These are phyloP conservation scores for Paramecium octaurelia DNA, from an alignment of 73 alveolate genomes.

Conservation along the genomic window DNA sequence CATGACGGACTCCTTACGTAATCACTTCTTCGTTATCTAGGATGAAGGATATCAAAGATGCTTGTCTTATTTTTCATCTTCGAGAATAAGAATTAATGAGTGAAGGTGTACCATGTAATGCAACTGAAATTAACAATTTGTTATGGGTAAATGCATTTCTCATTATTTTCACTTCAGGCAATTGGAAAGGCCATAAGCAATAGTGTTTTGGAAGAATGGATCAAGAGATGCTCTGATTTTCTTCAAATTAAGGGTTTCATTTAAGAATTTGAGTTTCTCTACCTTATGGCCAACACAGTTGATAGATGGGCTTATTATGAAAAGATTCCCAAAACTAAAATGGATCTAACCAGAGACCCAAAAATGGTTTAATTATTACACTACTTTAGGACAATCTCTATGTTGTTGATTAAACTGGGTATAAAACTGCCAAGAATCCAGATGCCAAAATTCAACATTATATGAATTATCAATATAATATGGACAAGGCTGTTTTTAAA, in stretches of 20 bases:
- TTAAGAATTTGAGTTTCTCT: neutral
- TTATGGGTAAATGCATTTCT: neutral
- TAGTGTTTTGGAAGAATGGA: conserved; percentile 39
- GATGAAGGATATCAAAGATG: conserved; percentile 45
- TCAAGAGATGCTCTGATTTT: conserved; percentile 11
- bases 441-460: conserved; percentile 38
- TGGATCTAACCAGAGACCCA: conserved; percentile 40
- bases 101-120: conserved; percentile 50
- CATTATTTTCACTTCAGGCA: neutral
- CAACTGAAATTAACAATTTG: neutral
- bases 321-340: neutral
- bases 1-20: conserved; percentile 16
- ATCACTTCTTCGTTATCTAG: neutral
- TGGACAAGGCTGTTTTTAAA: conserved; percentile 12
- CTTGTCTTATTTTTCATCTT: conserved; percentile 36
- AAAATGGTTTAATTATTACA: neutral
- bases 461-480: conserved; percentile 38
- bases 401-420: conserved; percentile 19
- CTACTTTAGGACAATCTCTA: neutral
- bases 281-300: conserved; percentile 31
- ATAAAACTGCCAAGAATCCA: conserved; percentile 38
- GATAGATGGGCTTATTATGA: conserved; percentile 42
- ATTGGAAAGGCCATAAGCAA: conserved; percentile 5
- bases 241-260: neutral
- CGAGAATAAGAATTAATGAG: conserved; percentile 31